phyloP scores from a whole-genome alignment of 1,284 basidiomycete genomes.

The Trametes sp. region DNA sequence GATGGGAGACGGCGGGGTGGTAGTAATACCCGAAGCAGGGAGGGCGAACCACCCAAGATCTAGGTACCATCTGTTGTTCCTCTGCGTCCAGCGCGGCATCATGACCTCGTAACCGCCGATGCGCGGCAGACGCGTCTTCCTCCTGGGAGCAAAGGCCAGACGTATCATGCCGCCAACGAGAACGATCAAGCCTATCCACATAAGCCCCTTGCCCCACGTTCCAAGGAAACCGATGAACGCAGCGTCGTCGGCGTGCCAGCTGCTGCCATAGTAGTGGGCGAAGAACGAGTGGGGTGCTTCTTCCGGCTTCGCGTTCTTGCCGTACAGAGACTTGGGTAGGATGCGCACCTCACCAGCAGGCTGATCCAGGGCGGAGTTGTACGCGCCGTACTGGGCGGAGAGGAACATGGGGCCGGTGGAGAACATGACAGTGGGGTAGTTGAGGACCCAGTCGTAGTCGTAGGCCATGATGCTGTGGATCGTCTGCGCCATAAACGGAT shows the following conservation, averaged over 20 bases:
- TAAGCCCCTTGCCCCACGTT: constrained; percentile 84
- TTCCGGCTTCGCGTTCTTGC: constrained; percentile 89
- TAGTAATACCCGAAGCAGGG: constrained; percentile 55
- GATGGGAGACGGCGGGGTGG: constrained; percentile 57
- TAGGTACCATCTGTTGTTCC: constrained; percentile 74
- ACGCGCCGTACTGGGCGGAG: constrained; percentile 86
- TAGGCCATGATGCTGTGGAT: constrained; percentile 94
- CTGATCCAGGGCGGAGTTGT: constrained; percentile 64
- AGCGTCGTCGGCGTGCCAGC: constrained; percentile 96
- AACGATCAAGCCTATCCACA: constrained; percentile 82
- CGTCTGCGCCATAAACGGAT: constrained; percentile 92
- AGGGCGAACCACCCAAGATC: constrained; percentile 69
- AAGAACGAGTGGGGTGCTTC: constrained; percentile 95
- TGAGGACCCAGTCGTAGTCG: constrained; percentile 92
- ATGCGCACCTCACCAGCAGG: constrained; percentile 82
- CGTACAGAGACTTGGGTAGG: constrained; percentile 93
- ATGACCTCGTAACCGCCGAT: constrained; percentile 79
- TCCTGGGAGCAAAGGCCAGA: constrained; percentile 56
- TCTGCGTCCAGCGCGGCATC: constrained; percentile 72
- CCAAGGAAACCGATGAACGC: constrained; percentile 92
- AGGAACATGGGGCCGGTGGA: constrained; percentile 97
- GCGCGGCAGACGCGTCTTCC: constrained; percentile 64
- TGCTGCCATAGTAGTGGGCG: constrained; percentile 95
- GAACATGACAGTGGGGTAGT: constrained; percentile 99
- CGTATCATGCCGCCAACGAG: constrained; percentile 74